Evolutionary conservation across 139 green algal species (phyloP).

Genomic region (Tetradesmus lagerheimii): DNA sequence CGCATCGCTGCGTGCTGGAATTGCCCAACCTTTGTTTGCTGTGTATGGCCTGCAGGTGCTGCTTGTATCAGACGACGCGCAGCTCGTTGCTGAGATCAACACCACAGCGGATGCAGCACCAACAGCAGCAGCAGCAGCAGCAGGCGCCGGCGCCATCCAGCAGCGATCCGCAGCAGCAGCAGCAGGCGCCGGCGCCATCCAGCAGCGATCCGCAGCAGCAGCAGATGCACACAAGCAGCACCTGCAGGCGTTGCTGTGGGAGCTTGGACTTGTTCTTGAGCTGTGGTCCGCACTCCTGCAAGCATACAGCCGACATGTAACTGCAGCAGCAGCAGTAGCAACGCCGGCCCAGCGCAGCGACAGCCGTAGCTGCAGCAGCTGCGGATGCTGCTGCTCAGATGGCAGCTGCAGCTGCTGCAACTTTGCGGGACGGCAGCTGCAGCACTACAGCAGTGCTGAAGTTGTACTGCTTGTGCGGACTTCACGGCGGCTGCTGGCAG

Average conservation of each 20-base stretch:
- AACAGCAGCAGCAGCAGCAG: not conserved
- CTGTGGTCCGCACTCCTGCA: not conserved
- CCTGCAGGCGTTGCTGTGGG: not conserved
- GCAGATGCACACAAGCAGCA: not conserved
- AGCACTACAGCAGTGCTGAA: not conserved
- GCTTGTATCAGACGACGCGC: not conserved
- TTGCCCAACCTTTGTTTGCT: no score
- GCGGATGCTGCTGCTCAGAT: not conserved
- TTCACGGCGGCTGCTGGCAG: not conserved
- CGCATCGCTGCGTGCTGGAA: no score
- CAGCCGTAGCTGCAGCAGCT: not conserved
- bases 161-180: not conserved
- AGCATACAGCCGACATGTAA: not conserved
- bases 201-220: not conserved
- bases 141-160: not conserved
- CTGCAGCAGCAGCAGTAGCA: not conserved
- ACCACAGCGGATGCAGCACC: not conserved
- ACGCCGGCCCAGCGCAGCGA: not conserved
- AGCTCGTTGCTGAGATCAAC: not conserved
- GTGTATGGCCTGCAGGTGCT: not conserved
- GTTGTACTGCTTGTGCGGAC: not conserved
- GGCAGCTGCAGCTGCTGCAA: not conserved
- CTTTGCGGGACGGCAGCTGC: not conserved
- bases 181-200: no score
- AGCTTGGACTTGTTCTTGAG: conserved; percentile 2